Evolutionary conservation across 2,329 filamentous ascomycete species (phyloP).

Genomic region (Sporothrix pallida): DNA sequence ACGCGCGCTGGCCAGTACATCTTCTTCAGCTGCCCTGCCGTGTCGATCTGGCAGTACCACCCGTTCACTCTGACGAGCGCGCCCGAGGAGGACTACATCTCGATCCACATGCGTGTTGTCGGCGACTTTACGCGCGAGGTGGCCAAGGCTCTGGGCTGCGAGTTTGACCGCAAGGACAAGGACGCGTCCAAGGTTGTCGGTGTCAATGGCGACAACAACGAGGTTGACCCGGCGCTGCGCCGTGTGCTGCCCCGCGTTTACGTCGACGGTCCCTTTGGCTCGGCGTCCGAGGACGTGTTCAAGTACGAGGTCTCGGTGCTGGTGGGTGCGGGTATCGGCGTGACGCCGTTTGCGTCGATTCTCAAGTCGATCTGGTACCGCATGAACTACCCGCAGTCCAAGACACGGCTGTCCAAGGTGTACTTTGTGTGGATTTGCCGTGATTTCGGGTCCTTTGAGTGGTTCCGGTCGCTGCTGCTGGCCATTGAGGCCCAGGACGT

Average conservation of each 20-base stretch:
- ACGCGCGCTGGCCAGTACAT: constrained; percentile 85
- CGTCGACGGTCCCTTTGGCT: constrained; percentile 84
- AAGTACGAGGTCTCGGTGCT: constrained; percentile 82
- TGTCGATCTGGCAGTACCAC: constrained; percentile 88
- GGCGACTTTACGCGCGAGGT: constrained; percentile 79
- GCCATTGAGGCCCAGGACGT: constrained; percentile 87
- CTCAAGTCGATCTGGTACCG: constrained; percentile 93
- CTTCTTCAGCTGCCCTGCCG: constrained; percentile 84
- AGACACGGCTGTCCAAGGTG: constrained; percentile 80
- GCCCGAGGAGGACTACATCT: constrained; percentile 89
- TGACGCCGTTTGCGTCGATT: constrained; percentile 86
- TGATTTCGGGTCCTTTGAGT: constrained; percentile 87
- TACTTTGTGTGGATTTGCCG: constrained; percentile 95
- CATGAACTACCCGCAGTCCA: constrained; percentile 84
- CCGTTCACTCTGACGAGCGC: constrained; percentile 86
- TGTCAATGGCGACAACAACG: constrained; percentile 63
- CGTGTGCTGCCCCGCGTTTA: constrained; percentile 80
- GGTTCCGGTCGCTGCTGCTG: constrained; percentile 82
- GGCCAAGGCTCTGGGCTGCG: constrained; percentile 74
- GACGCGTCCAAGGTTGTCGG: constrained; percentile 71
- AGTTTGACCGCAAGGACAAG: constrained; percentile 65
- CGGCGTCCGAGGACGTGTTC: constrained; percentile 86
- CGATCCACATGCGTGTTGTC: constrained; percentile 81
- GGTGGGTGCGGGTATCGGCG: constrained; percentile 82
- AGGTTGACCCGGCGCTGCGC: constrained; percentile 72